phyloP scores from a whole-genome alignment of 495 filamentous ascomycete species.

The Cairneyella variabilis region DNA sequence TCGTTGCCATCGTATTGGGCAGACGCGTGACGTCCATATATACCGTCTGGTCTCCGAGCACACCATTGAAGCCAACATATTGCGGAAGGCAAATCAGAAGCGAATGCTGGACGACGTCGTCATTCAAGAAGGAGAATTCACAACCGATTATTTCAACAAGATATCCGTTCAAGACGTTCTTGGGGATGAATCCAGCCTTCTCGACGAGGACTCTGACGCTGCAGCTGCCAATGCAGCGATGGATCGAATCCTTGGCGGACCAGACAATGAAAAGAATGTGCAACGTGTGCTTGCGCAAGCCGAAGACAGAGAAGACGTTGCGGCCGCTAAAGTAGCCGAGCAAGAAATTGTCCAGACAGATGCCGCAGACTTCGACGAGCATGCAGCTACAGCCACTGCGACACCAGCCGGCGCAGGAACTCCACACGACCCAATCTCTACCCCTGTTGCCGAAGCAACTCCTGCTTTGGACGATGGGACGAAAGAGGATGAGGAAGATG shows the following conservation, averaged over 20 bases:
- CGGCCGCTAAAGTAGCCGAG: constrained; percentile 80
- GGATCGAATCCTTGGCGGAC: constrained; percentile 75
- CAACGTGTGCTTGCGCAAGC: constrained; percentile 74
- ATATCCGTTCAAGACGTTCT: constrained; percentile 67
- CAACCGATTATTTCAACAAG: constrained; percentile 94
- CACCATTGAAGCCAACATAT: constrained; percentile 97
- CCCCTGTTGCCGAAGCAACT: constrained; percentile 14
- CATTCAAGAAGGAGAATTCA: constrained; percentile 98
- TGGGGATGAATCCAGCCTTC: constrained; percentile 42
- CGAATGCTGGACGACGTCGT: constrained; percentile 96
- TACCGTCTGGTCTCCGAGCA: constrained; percentile 96
- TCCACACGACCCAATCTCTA: constrained; percentile 26
- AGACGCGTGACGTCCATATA: constrained; percentile 97
- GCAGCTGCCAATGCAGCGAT: constrained; percentile 77
- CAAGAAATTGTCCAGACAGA: constrained; percentile 84
- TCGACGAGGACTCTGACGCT: constrained; percentile 58
- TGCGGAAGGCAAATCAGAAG: constrained; percentile 95
- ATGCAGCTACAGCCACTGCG: constrained; percentile 41
- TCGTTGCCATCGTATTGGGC: constrained; percentile 94
- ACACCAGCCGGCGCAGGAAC: constrained; percentile 35
- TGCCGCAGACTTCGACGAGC: constrained; percentile 88
- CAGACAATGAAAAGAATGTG: constrained; percentile 39
- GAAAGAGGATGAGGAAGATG: constrained; percentile 38
- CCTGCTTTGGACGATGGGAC: constrained; percentile 31
- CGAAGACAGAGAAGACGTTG: constrained; percentile 89